Conservation (phyloP, 2,329 filamentous ascomycete genomes). For the Colletotrichum liaoningense region DNA sequence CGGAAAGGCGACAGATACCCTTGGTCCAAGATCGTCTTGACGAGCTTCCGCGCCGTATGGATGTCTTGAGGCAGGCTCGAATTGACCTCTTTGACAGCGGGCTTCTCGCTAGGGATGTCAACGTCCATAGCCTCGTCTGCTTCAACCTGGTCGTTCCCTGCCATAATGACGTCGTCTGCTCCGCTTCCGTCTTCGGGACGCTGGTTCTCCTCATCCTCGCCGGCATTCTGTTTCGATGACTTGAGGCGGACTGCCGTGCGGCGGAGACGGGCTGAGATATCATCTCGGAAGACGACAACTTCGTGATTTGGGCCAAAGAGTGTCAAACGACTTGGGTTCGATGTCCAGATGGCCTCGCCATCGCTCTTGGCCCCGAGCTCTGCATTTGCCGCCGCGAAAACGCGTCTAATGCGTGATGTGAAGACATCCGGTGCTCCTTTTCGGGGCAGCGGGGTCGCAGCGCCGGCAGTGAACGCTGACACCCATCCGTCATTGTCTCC, state of each 20-base stretch:
- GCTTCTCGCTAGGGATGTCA: constrained; percentile 44
- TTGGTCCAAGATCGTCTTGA: constrained; percentile 93
- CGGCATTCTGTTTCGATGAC: constrained; percentile 48
- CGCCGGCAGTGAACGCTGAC: constrained; percentile 83
- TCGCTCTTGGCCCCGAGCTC: constrained; percentile 68
- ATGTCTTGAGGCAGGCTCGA: constrained; percentile 58
- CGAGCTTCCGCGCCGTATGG: constrained; percentile 77
- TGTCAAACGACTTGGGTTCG: constrained; percentile 84
- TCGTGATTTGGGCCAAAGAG: constrained; percentile 92
- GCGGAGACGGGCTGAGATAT: constrained; percentile 82
- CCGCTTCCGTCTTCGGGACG: constrained; percentile 20
- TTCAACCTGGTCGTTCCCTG: constrained; percentile 38
- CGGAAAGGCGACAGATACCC: constrained; percentile 90
- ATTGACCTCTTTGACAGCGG: constrained; percentile 21
- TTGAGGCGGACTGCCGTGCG: constrained; percentile 81
- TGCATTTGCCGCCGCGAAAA: constrained; percentile 81
- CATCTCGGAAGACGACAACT: constrained; percentile 87
- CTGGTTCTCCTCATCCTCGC: constrained; percentile 42
- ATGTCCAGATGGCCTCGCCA: constrained; percentile 84
- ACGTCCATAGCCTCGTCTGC: constrained; percentile 56
- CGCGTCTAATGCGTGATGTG: constrained; percentile 85
- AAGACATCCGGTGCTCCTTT: constrained; percentile 87
- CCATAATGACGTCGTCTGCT: constrained; percentile 47
- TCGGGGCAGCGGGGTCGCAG: constrained; percentile 75
- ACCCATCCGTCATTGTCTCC: constrained; percentile 99